Percentiles rank a stretch among this genome's conserved stretches.
Conservation (phyloP, 306 rosid species). For the Adenanthera pavonina region DNA sequence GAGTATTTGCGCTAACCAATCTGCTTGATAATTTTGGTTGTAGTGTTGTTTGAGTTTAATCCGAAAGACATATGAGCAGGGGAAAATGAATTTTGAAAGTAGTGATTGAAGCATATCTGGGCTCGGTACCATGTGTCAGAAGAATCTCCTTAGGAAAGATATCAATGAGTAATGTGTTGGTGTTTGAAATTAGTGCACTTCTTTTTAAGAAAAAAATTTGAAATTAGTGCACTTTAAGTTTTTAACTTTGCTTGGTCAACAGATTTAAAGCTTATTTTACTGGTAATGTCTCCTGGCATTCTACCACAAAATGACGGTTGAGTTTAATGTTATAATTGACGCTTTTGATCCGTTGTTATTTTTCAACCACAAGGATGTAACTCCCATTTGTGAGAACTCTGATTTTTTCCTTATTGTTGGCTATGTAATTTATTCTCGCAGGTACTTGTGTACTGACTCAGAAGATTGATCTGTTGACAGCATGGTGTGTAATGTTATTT, state of each 20-base stretch:
- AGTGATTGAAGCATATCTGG: neutral
- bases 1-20: conserved; percentile 21
- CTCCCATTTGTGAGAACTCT: neutral
- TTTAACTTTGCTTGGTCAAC: neutral
- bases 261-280: neutral
- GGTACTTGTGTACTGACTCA: conserved; percentile 22
- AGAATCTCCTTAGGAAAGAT: neutral
- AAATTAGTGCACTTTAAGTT: neutral
- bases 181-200: neutral
- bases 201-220: neutral
- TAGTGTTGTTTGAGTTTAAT: conserved; percentile 10
- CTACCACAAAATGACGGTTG: neutral
- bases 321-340: neutral
- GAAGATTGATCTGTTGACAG: neutral
- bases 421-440: neutral
- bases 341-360: neutral
- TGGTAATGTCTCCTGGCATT: neutral
- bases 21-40: conserved; percentile 33
- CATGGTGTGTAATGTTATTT: conserved; percentile 24
- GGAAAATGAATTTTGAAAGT: neutral
- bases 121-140: neutral
- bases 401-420: neutral
- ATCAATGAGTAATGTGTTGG: neutral
- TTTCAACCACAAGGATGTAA: neutral
- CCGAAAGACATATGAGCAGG: conserved; percentile 1